These are phyloP conservation scores for Buddleja alternifolia DNA, from an alignment of 257 asterid species.

Conservation along the genomic window DNA sequence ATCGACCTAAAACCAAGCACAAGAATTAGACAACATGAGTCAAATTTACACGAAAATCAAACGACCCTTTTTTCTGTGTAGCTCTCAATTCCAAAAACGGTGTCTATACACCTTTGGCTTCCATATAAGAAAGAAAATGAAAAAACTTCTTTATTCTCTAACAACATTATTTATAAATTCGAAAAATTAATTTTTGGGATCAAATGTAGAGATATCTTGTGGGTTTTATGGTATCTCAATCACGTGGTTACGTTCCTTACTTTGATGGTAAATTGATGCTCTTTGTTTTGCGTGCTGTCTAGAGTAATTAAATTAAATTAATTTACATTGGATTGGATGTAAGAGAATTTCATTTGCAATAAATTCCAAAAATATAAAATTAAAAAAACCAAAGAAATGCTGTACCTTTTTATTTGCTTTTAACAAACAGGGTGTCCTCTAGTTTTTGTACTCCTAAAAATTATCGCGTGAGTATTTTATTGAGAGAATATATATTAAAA, in stretches of 20 bases:
- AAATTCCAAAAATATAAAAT: conserved; percentile 39
- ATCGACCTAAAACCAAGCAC: conserved; percentile 29
- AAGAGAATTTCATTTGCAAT: conserved; percentile 48
- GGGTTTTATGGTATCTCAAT: conserved; percentile 41
- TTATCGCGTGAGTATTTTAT: conserved; percentile 38
- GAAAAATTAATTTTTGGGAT: conserved; percentile 18
- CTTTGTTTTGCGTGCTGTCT: conserved; percentile 70
- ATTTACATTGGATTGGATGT: conserved; percentile 36
- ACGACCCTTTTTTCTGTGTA: conserved; percentile 29
- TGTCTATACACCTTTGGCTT: conserved; percentile 57
- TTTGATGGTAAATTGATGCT: conserved; percentile 54
- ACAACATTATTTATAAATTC: not conserved
- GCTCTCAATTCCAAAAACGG: conserved; percentile 36
- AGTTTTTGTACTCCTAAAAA: conserved; percentile 56
- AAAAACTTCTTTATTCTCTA: too few relatives aligned
- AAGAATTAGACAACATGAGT: conserved; percentile 25
- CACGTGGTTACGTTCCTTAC: conserved; percentile 56
- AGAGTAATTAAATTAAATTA: conserved; percentile 9
- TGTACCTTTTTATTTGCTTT: conserved; percentile 29
- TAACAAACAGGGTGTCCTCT: conserved; percentile 44
- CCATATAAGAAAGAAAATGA: too few relatives aligned
- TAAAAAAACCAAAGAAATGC: conserved; percentile 6
- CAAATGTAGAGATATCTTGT: conserved; percentile 27
- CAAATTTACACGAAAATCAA: conserved; percentile 35
- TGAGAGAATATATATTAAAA: conserved; percentile 24